Evolutionary conservation across 2,329 filamentous ascomycete species (phyloP).

Genomic region (Xylariales sp.): DNA sequence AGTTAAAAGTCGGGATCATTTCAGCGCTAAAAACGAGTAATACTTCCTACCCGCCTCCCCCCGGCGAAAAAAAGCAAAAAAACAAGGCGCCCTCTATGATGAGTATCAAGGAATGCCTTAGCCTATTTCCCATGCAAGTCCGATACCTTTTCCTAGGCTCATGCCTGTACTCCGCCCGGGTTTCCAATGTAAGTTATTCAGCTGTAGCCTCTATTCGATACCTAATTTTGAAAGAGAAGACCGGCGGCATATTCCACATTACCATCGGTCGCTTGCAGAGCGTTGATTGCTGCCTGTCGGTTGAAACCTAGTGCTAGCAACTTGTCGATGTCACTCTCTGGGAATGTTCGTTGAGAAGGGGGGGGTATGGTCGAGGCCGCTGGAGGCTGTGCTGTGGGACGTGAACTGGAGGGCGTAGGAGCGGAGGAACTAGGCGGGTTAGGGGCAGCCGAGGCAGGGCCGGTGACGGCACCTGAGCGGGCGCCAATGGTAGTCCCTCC

Average conservation of each 20-base stretch:
- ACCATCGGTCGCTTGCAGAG: constrained; percentile 83
- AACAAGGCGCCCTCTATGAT: constrained; percentile 36
- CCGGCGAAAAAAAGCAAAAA: constrained; percentile 1
- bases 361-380: constrained; percentile 19
- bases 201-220: constrained; percentile 1
- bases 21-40: constrained; percentile 12
- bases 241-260: constrained; percentile 91
- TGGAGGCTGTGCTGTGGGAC: constrained; percentile 43
- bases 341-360: constrained; percentile 54
- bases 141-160: constrained; percentile 24
- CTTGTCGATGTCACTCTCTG: constrained; percentile 77
- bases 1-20: constrained; percentile 9
- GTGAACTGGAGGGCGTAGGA: constrained; percentile 46
- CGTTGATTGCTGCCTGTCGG: constrained; percentile 79
- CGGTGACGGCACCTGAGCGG: constrained; percentile 80
- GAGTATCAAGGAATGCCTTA: constrained; percentile 27
- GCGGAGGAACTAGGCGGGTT: constrained; percentile 44
- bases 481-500: constrained; percentile 91
- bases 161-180: constrained; percentile 22
- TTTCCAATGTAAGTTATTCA: constrained; percentile 20
- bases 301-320: constrained; percentile 83
- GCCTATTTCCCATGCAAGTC: constrained; percentile 25
- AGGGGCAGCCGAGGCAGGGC: constrained; percentile 53
- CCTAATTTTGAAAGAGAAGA: constrained; percentile 71
- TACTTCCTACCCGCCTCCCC: constrained; percentile 4